A percentile compares a stretch with the other conserved stretches of the same genome.
phyloP scores from a whole-genome alignment of 345 rosid species.

The Gossypium thurberi region DNA sequence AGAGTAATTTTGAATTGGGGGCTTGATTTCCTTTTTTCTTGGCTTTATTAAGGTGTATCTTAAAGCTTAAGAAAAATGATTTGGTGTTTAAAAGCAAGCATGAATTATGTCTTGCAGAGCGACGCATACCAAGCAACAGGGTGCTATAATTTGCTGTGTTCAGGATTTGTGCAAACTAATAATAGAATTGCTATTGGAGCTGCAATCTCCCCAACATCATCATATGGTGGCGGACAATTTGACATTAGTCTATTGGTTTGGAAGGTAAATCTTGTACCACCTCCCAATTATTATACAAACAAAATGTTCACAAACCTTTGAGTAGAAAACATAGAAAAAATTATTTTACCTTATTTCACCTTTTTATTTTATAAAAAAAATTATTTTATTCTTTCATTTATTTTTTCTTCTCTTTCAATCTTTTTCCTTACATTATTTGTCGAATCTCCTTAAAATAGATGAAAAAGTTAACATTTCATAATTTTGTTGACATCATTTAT shows the following conservation, averaged over 20 bases:
- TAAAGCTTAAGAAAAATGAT: conserved; percentile 15
- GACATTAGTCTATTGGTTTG: conserved; percentile 87
- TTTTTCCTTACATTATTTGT: no score
- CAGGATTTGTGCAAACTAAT: conserved; percentile 94
- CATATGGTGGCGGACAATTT: conserved; percentile 80
- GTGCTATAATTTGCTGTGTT: conserved; percentile 89
- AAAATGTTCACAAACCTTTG: no score
- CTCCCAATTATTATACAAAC: neutral
- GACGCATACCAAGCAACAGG: conserved; percentile 97
- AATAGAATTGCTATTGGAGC: conserved; percentile 84
- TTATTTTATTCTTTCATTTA: no score
- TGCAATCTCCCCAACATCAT: conserved; percentile 91
- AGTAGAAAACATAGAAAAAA: no score
- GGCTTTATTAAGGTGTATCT: neutral
- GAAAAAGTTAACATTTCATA: no score
- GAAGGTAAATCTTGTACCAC: conserved; percentile 55
- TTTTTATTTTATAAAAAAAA: no score
- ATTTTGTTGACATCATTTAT: no score
- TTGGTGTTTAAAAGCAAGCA: neutral
- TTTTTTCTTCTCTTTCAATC: no score
- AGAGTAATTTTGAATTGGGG: neutral
- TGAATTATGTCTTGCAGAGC: conserved; percentile 34
- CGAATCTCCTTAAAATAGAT: no score
- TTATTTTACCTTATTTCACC: no score
- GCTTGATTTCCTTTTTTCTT: neutral